Percentiles rank a stretch among this genome's conserved stretches.
These are phyloP conservation scores for Tetrahymena malaccensis DNA, from an alignment of 73 alveolate species.

Conservation along the genomic window DNA sequence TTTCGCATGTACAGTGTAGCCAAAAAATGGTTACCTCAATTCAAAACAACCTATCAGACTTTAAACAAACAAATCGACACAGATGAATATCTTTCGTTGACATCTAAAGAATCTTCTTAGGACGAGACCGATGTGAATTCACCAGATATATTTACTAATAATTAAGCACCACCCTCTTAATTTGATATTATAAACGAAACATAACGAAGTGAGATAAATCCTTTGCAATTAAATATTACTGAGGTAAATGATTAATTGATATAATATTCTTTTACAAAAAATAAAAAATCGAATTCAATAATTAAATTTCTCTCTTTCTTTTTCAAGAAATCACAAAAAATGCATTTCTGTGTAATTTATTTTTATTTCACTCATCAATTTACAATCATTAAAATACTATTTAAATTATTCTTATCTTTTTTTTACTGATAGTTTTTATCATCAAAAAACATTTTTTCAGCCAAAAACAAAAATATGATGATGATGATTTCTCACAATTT, in stretches of 20 bases:
- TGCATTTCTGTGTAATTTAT: neutral
- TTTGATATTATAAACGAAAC: neutral
- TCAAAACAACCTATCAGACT: neutral
- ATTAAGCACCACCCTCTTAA: neutral
- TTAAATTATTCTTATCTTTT: neutral
- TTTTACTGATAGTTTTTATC: neutral
- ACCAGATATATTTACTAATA: neutral
- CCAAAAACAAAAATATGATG: neutral
- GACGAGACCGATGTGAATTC: neutral
- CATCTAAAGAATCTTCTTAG: neutral
- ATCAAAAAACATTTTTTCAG: neutral
- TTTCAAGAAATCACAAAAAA: neutral
- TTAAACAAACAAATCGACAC: neutral
- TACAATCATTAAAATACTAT: neutral
- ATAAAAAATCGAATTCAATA: neutral
- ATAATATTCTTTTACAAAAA: neutral
- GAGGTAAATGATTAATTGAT: neutral
- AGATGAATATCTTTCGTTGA: neutral
- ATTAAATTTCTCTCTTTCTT: neutral
- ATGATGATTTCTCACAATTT: neutral
- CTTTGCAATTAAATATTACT: neutral
- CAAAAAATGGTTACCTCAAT: neutral
- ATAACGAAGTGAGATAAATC: neutral
- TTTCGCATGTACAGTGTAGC: neutral
- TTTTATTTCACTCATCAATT: neutral